phyloP scores from a whole-genome alignment of 1,139 yeast species.

The Arxiozyma slooffiae region DNA sequence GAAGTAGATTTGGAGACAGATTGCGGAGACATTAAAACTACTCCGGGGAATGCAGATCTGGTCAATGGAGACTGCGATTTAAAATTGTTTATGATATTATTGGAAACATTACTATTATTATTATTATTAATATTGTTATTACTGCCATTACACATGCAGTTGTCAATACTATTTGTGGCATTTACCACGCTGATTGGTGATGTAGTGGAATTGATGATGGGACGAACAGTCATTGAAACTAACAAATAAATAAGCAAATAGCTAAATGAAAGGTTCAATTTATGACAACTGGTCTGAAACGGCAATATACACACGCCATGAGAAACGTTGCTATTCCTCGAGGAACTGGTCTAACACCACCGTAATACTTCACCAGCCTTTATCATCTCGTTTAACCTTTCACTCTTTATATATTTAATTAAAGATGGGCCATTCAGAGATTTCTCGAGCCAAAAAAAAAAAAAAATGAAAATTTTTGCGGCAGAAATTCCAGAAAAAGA shows the following conservation, averaged over 20 bases:
- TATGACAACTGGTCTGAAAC: not conserved
- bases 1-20: slow-evolving; percentile 13
- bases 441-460: no score
- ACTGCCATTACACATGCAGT: no score
- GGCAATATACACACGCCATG: not conserved
- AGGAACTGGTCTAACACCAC: not conserved
- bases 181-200: not conserved
- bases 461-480: no score
- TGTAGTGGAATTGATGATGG: not conserved
- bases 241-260: not conserved
- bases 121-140: not conserved
- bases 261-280: no score
- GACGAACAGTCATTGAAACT: not conserved
- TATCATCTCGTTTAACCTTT: no score
- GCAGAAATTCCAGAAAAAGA: no score
- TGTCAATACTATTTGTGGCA: not conserved
- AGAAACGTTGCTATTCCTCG: not conserved
- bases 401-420: no score
- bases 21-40: slow-evolving; percentile 31
- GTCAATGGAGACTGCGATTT: slow-evolving; percentile 7
- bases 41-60: slow-evolving; percentile 32
- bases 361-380: not conserved
- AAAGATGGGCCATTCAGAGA: no score
- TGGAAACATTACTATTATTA: not conserved
- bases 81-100: not conserved